Conservation (phyloP, 2,329 filamentous ascomycete genomes). For the Diplodia seriata region DNA sequence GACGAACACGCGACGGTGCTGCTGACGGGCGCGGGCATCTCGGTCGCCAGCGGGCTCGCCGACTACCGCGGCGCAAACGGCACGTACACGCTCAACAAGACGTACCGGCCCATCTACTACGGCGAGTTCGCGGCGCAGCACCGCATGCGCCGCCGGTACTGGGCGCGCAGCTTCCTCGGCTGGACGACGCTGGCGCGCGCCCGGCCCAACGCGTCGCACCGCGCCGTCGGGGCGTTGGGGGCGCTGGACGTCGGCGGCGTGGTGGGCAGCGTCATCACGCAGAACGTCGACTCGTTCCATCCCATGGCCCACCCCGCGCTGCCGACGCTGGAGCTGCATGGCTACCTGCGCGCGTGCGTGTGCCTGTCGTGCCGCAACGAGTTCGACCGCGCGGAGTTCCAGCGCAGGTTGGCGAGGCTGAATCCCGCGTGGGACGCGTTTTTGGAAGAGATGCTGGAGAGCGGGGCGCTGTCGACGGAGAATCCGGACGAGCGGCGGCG, state of each 20-base stretch:
- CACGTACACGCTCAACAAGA: constrained; percentile 90
- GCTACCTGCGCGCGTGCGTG: constrained; percentile 80
- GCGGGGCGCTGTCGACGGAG: constrained; percentile 79
- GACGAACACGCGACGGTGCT: constrained; percentile 58
- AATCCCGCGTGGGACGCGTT: constrained; percentile 89
- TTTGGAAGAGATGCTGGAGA: constrained; percentile 71
- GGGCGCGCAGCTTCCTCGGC: constrained; percentile 92
- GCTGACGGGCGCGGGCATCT: constrained; percentile 86
- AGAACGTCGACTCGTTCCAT: constrained; percentile 98
- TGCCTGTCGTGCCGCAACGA: constrained; percentile 80
- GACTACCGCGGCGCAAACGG: constrained; percentile 91
- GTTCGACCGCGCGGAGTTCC: constrained; percentile 75
- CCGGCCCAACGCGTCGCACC: constrained; percentile 80
- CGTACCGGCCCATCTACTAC: constrained; percentile 90
- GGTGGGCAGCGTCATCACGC: constrained; percentile 81
- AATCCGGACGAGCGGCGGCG: constrained; percentile 72
- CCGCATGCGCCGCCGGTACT: constrained; percentile 89
- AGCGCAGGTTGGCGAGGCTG: constrained; percentile 74
- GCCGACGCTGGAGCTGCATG: constrained; percentile 85
- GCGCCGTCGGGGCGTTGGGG: constrained; percentile 75
- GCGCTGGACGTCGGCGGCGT: constrained; percentile 54
- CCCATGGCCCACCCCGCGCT: constrained; percentile 74
- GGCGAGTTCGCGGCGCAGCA: constrained; percentile 85
- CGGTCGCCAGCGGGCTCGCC: constrained; percentile 87
- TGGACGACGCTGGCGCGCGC: constrained; percentile 84